A percentile compares a stretch with the other conserved stretches of the same genome.
Conservation (phyloP, 2,329 filamentous ascomycete genomes). For the Penicillium sp. region DNA sequence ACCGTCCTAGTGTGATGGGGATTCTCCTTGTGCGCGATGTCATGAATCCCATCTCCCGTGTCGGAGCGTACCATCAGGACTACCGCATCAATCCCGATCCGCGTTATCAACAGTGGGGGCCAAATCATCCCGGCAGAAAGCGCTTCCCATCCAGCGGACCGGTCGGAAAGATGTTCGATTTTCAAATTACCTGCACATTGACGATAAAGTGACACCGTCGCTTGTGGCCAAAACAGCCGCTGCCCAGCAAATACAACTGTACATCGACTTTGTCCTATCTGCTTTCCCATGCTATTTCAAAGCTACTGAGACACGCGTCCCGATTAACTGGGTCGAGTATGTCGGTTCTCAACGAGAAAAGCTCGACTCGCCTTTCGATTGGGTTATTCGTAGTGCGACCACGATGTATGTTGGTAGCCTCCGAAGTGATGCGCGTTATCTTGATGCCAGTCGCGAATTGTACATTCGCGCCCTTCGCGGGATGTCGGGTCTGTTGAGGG, state of each 20-base stretch:
- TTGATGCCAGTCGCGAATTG: conserved; percentile 24
- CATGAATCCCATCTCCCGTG: conserved; percentile 1
- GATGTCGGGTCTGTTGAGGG: conserved; percentile 13
- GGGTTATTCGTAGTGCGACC: conserved; percentile 20
- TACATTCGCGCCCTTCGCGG: conserved; percentile 3
- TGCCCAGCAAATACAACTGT: conserved; percentile 24
- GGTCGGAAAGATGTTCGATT: conserved; percentile 6
- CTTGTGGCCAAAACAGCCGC: conserved; percentile 24
- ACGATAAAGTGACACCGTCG: conserved; percentile 25
- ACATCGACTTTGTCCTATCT: conserved; percentile 26
- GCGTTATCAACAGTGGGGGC: too few species aligned
- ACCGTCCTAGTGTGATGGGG: conserved; percentile 26
- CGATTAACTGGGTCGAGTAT: conserved; percentile 28
- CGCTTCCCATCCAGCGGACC: not conserved
- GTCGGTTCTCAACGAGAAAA: conserved; percentile 16
- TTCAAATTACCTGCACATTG: conserved; percentile 12
- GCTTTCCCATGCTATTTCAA: conserved; percentile 27
- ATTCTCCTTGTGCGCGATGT: conserved; percentile 30
- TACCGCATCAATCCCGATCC: too few species aligned
- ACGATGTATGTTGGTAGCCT: conserved; percentile 16
- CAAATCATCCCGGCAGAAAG: too few species aligned
- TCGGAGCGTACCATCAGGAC: not conserved
- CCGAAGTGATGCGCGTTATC: conserved; percentile 14
- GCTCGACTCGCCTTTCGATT: conserved; percentile 18
- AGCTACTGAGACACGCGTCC: conserved; percentile 24